Base-by-base conservation (phyloP, 2,329 filamentous ascomycete genomes). In the Penicillium italicum region DNA sequence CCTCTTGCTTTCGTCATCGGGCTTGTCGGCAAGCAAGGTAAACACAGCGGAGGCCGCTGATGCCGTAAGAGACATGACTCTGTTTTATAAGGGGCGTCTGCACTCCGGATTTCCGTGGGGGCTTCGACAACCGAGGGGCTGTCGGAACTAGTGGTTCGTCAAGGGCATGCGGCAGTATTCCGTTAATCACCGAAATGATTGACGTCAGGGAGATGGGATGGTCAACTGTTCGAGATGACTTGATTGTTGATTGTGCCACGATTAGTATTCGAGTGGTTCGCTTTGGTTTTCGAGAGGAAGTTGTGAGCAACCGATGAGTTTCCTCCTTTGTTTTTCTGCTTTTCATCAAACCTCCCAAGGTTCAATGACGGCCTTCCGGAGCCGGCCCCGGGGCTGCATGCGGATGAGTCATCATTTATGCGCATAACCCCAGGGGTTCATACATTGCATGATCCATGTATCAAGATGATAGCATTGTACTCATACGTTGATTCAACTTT, bases 61-160 rank as follows among this genome's bases (percentile, higher is more conserved):
- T 55, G 62, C 57, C 24, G 68, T 69, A 14, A 66, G 54, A 55
- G 71, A 72, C 70, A 73, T 73, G 40, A 48, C 36, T 37, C 33
- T 34, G 7, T 38, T 36, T 28, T 53, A 28, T 30, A 49, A 45
- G 6, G 4, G 9, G 9, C 16, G 18, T 31, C 37, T 18, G 16
- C 34, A 18, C 42, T 31, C 40, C 16, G 11, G 9, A 2, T 18
- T 38, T 40, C 42, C n/a, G 50, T 24, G 16, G 9, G 38, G 22
- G 26, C 16, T 33, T 48, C 38, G 46, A 59, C 41, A 11, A 57
- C 40, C 37, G 57, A 57, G 37, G 42, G 55, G 28, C 54, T 54
- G 55, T 57, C 50, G n/a, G 34, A 20, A 18, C 50, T 50, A 41
- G 24, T 51, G 10, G 40, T 54, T 43, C 26, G 30, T 54, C 33